Evolutionary conservation across 257 asterid species (phyloP).

Genomic region (Parsonsia alboflavescens): DNA sequence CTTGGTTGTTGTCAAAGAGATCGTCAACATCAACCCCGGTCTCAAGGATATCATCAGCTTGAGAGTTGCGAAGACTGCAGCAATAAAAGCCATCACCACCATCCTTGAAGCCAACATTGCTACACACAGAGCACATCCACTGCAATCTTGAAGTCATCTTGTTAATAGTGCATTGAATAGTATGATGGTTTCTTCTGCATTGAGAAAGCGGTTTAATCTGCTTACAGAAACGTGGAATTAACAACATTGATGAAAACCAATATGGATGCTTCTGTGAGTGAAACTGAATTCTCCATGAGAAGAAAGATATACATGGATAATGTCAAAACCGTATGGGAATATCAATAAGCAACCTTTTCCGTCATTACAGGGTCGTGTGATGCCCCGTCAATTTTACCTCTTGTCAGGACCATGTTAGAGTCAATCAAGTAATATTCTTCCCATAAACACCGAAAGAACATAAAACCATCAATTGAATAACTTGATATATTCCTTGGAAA

Average conservation of each 20-base stretch:
- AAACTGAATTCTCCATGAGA: neutral
- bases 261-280: neutral
- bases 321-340: no score
- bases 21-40: constrained; percentile 48
- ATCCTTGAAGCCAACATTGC: constrained; percentile 27
- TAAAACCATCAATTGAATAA: neutral
- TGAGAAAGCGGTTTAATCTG: neutral
- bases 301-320: neutral
- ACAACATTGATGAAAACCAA: neutral
- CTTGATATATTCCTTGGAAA: neutral
- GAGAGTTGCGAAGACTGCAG: constrained; percentile 46
- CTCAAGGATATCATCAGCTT: constrained; percentile 51
- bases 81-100: constrained; percentile 56
- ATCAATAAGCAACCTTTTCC: neutral
- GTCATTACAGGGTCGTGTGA: neutral
- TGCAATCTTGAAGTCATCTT: constrained; percentile 29
- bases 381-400: neutral
- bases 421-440: neutral
- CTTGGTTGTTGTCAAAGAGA: constrained; percentile 10
- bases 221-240: no score
- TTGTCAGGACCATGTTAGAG: neutral
- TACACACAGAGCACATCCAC: constrained; percentile 43
- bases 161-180: neutral
- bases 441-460: neutral
- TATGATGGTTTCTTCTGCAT: neutral